Evolutionary conservation across 495 filamentous ascomycete species (phyloP).

Genomic region (Tuber indicum): DNA sequence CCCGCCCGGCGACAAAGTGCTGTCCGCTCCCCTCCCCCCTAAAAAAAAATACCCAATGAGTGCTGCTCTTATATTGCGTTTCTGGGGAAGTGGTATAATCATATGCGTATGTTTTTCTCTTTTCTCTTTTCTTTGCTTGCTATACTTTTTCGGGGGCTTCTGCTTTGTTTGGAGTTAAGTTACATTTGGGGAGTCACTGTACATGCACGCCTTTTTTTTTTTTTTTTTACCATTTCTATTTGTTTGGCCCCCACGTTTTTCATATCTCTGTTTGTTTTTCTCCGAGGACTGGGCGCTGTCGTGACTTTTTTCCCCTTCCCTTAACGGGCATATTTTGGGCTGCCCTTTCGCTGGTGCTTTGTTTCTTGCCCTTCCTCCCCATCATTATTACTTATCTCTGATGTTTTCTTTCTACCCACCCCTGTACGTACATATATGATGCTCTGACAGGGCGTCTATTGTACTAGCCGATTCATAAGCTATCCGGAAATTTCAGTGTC

Average conservation of each 20-base stretch:
- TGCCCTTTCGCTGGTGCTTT: not conserved
- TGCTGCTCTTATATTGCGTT: not conserved
- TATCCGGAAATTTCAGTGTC: not conserved
- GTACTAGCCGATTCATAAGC: not conserved
- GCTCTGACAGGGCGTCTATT: slow-evolving; percentile 6
- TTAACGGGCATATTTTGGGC: not conserved
- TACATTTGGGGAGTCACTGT: slow-evolving; percentile 22
- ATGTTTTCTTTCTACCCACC: not conserved
- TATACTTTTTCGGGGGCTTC: slow-evolving; percentile 12
- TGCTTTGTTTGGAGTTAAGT: slow-evolving; percentile 33
- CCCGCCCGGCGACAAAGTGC: not conserved
- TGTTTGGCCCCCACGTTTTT: not conserved
- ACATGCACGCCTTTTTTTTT: slow-evolving; percentile 2
- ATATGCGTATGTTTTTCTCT: not conserved
- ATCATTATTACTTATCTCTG: slow-evolving; percentile 7
- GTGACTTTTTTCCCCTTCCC: not conserved
- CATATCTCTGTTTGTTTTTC: not conserved
- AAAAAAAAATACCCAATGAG: not conserved
- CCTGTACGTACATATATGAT: slow-evolving; percentile 21
- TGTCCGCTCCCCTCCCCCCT: not conserved
- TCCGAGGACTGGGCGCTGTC: not conserved
- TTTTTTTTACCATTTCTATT: not conserved
- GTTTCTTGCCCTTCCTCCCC: not conserved
- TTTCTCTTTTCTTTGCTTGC: slow-evolving; percentile 10
- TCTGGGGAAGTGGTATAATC: not conserved